phyloP scores from a whole-genome alignment of 2,329 filamentous ascomycete species.

The Colletotrichum cereale region DNA sequence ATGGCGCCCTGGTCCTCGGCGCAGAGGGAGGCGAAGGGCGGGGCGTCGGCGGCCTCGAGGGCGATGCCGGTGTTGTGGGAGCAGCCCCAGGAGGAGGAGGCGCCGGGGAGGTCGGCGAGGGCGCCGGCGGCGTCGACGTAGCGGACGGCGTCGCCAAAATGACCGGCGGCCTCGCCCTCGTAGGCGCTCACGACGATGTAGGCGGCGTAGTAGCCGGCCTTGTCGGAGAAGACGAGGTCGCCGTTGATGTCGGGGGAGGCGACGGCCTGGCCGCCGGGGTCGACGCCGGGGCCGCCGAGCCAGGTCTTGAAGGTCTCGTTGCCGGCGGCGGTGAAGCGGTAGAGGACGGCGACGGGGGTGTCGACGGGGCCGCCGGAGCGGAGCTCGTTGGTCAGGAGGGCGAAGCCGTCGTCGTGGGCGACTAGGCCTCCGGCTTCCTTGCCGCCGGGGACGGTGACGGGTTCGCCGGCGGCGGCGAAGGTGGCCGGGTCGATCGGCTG shows the following conservation, averaged over 20 bases:
- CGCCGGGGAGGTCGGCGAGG: conserved; percentile 63
- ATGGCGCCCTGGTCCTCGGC: conserved; percentile 73
- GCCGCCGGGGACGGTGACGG: conserved; percentile 64
- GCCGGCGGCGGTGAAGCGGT: conserved; percentile 68
- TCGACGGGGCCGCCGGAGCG: conserved; percentile 63
- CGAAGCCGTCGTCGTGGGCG: conserved; percentile 73
- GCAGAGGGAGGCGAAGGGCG: conserved; percentile 70
- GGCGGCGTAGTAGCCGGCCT: conserved; percentile 68
- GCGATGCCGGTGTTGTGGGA: conserved; percentile 75
- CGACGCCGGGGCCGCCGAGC: conserved; percentile 68
- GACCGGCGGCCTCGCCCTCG: conserved; percentile 64
- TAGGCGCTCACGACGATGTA: conserved; percentile 73
- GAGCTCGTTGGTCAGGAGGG: conserved; percentile 70
- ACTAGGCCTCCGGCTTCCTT: conserved; percentile 72
- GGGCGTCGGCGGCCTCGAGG: conserved; percentile 69
- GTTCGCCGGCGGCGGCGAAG: conserved; percentile 65
- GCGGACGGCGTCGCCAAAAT: conserved; percentile 67
- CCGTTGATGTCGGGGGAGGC: conserved; percentile 72
- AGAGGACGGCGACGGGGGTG: conserved; percentile 68
- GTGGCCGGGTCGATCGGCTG: conserved; percentile 67
- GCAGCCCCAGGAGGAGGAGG: conserved; percentile 70
- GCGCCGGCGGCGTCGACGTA: conserved; percentile 63
- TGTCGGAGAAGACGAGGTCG: conserved; percentile 70
- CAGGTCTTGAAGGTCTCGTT: conserved; percentile 69
- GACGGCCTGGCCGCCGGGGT: conserved; percentile 58